Base-by-base conservation (phyloP, 768 basidiomycete genomes). In the Lentinus tigrinus region DNA sequence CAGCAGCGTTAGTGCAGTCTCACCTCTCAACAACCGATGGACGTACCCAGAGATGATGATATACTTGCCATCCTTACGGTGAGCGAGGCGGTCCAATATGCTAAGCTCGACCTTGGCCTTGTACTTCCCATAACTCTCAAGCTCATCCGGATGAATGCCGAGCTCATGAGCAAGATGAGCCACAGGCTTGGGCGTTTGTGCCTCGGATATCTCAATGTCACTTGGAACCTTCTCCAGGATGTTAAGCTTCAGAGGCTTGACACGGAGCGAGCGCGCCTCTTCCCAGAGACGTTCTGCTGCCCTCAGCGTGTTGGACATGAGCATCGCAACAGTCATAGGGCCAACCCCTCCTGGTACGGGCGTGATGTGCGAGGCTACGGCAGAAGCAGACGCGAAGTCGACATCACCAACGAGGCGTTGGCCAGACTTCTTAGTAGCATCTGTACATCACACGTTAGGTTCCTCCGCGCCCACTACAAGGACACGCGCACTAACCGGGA, bases 301-400 rank as follows among this genome's bases (percentile, higher is more conserved):
- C 62, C 81, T 77, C 63, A 93, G 76, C 1, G 95, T 96, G 75
- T 98, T 99, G 68, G 87, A 83, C 95, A 99, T 98, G 62, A 99
- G 85, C 78, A 98, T 81, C 21, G 97, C 97, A 57, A 99, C 97
- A 14, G 97, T 99, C 95, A 98, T 97, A n/a, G 97, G 97, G 13
- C 97, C 97, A 52, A 99, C 97, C 56, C 97, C 97, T 72, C 97
- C 97, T 0, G 97, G 97, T 24, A 99, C 97, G 21, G 97, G 97
- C 0, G 97, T 99, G 67, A 99, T 97, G 74, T 89, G 77, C 2
- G 92, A 91, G 1, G 97, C 96, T 57, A 89, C 84, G 44, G 77
- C 68, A 24, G 82, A 75, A n/a, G 93, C 95, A 6, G 88, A 79
- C 8, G 79, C 78, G 68, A 85, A 98, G 61, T 97, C 87, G 49